Evolutionary conservation across 345 rosid genomes (phyloP).

Genomic region (Nasturtium officinale): DNA sequence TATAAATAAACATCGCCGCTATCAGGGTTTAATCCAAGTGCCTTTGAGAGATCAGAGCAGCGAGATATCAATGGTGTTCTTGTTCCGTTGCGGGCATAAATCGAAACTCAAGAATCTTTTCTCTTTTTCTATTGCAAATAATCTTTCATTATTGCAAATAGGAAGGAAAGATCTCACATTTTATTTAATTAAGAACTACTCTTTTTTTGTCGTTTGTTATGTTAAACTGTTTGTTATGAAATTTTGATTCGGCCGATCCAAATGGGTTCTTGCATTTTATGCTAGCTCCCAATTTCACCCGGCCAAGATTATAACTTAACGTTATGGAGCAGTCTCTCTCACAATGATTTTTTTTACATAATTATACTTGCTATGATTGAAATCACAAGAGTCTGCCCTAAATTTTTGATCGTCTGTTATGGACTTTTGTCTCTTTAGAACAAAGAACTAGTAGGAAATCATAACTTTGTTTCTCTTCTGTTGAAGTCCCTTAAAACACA

Average conservation of each 20-base stretch:
- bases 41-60: constrained; percentile 54
- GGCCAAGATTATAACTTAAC: constrained; percentile 38
- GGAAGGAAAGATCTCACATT: constrained; percentile 31
- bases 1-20: constrained; percentile 34
- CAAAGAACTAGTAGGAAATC: too few relatives aligned
- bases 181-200: not conserved
- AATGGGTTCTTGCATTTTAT: constrained; percentile 36
- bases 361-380: constrained; percentile 1
- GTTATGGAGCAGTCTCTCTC: constrained; percentile 18
- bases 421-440: not conserved
- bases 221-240: not conserved
- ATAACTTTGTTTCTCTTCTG: too few relatives aligned
- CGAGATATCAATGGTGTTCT: constrained; percentile 9
- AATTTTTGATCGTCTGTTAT: not conserved
- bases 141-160: constrained; percentile 1
- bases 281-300: constrained; percentile 51
- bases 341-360: constrained; percentile 1
- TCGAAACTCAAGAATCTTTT: constrained; percentile 16
- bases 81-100: constrained; percentile 57
- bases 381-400: constrained; percentile 29
- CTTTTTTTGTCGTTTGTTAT: not conserved
- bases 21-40: constrained; percentile 14
- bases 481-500: not conserved
- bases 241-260: constrained; percentile 48
- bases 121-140: constrained; percentile 11